phyloP scores from a whole-genome alignment of 2,329 filamentous ascomycete species.

The Pestalotiopsis sp. region DNA sequence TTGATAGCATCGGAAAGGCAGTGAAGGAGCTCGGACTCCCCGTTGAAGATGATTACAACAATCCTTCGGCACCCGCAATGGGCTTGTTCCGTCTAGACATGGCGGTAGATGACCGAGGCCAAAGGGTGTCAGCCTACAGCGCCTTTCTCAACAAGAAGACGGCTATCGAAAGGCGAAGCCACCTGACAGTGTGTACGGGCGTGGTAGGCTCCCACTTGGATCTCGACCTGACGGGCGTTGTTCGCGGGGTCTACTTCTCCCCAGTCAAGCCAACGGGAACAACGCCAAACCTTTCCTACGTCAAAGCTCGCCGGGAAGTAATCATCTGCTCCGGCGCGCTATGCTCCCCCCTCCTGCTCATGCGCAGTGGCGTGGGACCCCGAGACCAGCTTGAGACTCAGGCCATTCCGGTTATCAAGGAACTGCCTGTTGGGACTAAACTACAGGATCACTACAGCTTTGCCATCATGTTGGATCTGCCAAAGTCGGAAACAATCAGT shows the following conservation, averaged over 20 bases:
- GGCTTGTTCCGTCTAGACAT: constrained; percentile 29
- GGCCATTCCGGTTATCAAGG: constrained; percentile 23
- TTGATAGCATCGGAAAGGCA: neutral
- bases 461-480: constrained; percentile 27
- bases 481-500: constrained; percentile 23
- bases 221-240: constrained; percentile 19
- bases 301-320: constrained; percentile 19
- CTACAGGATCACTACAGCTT: constrained; percentile 31
- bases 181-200: constrained; percentile 32
- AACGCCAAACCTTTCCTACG: neutral
- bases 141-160: constrained; percentile 28
- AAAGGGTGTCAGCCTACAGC: constrained; percentile 25
- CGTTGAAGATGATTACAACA: constrained; percentile 27
- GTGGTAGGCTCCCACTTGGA: constrained; percentile 29
- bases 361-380: constrained; percentile 35
- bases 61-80: constrained; percentile 26
- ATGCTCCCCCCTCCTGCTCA: constrained; percentile 32
- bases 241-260: constrained; percentile 26
- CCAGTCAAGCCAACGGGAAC: constrained; percentile 26
- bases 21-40: constrained; percentile 27
- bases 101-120: constrained; percentile 25
- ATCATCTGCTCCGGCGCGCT: constrained; percentile 31
- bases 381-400: constrained; percentile 17
- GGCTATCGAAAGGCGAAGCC: constrained; percentile 13
- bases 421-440: constrained; percentile 28